phyloP scores from a whole-genome alignment of 257 asterid genomes.

The Plantago elongata region DNA sequence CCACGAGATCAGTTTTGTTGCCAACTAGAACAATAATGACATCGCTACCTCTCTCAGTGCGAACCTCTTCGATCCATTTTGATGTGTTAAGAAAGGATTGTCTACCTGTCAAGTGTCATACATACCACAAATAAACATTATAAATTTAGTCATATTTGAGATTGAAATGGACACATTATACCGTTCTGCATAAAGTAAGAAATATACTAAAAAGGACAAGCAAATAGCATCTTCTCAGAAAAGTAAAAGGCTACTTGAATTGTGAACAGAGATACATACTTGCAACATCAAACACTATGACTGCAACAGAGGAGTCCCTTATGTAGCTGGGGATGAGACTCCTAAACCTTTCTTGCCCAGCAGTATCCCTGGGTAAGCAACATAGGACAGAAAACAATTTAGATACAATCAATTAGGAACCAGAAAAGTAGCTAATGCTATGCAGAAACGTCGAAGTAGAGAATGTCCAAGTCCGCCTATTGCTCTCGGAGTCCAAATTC shows the following conservation, averaged over 20 bases:
- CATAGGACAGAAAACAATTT: slow-evolving; percentile 4
- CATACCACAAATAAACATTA: slow-evolving; percentile 13
- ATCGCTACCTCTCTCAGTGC: slow-evolving; percentile 92
- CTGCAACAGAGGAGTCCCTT: slow-evolving; percentile 90
- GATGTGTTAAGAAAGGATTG: slow-evolving; percentile 83
- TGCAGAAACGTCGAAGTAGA: background rate
- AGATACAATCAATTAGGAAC: slow-evolving; percentile 9
- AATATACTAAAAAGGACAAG: background rate
- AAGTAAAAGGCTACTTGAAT: background rate
- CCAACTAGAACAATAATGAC: slow-evolving; percentile 88
- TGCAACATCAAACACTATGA: slow-evolving; percentile 84
- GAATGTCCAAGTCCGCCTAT: background rate
- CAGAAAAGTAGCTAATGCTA: background rate
- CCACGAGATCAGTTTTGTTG: slow-evolving; percentile 89
- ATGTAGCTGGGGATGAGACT: slow-evolving; percentile 92
- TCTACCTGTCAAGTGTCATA: slow-evolving; percentile 44
- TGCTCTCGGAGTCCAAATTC: background rate
- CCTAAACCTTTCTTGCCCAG: slow-evolving; percentile 92
- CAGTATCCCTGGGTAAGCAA: slow-evolving; percentile 70
- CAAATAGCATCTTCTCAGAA: background rate
- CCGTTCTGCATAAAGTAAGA: slow-evolving; percentile 8
- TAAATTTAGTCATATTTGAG: slow-evolving; percentile 7
- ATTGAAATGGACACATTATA: slow-evolving; percentile 4
- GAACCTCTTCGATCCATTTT: slow-evolving; percentile 93
- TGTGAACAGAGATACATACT: slow-evolving; percentile 38